phyloP scores from a whole-genome alignment of 2,329 filamentous ascomycete species.

The Paramyrothecium roridum region DNA sequence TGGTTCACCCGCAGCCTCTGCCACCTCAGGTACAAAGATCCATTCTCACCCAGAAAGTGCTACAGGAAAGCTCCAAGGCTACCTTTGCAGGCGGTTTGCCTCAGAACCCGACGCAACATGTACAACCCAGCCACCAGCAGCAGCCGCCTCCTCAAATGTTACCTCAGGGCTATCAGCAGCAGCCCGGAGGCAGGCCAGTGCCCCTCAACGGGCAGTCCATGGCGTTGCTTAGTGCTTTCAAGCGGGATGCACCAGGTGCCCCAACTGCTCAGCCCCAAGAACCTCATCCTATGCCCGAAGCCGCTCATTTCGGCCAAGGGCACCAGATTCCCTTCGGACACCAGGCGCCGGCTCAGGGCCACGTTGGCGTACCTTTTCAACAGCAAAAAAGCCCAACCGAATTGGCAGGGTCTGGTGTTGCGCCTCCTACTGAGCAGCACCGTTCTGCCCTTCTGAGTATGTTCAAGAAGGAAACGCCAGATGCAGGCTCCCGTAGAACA shows the following conservation, averaged over 20 bases:
- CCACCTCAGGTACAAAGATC: constrained; percentile 55
- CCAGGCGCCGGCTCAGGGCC: constrained; percentile 9
- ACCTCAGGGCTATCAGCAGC: not conserved
- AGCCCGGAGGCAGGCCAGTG: constrained; percentile 9
- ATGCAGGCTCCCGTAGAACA: not conserved
- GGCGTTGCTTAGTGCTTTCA: constrained; percentile 43
- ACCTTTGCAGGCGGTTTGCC: constrained; percentile 4
- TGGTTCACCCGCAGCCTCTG: constrained; percentile 44
- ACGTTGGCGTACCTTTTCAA: not conserved
- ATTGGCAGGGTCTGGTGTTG: constrained; percentile 20
- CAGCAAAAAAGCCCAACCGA: constrained; percentile 18
- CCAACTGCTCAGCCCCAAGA: constrained; percentile 14
- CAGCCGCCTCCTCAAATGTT: not conserved
- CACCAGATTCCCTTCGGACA: constrained; percentile 10
- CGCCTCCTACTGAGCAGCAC: constrained; percentile 28
- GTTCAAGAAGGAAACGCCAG: constrained; percentile 42
- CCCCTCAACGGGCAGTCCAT: constrained; percentile 39
- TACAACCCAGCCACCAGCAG: not conserved
- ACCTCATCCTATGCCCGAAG: constrained; percentile 9
- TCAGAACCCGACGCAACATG: not conserved
- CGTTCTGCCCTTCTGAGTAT: constrained; percentile 49
- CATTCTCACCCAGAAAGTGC: constrained; percentile 38
- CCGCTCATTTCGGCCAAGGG: constrained; percentile 6
- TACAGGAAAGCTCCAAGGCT: constrained; percentile 19
- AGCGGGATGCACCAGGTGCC: constrained; percentile 17